Base-by-base conservation (phyloP, 2,329 filamentous ascomycete genomes). In the Colletotrichum gloeosporioides region DNA sequence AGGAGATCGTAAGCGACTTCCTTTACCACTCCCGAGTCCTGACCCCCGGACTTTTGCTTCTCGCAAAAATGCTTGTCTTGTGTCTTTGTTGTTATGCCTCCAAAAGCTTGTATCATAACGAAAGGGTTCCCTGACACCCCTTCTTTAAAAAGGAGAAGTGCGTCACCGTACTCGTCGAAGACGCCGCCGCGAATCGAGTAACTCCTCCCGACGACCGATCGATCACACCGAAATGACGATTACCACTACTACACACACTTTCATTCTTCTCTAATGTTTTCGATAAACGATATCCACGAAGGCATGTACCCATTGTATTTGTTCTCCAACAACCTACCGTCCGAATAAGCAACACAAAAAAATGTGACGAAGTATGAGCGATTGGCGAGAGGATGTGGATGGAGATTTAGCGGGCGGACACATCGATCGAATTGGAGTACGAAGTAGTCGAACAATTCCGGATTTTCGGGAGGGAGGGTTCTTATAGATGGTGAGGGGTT, bases 1-100 rank as follows among this genome's bases (percentile, higher is more conserved):
- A 91, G 96, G 83, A 90, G 93, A 88, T 95, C 94, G 93, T 96
- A 87, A 89, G 94, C 91, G 22, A 65, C 16, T 59, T 49, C 31
- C 55, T 29, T 25, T 9, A 29, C 29, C 63, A 13, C 3, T 6
- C 61, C 3, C 8, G 18, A 15, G 32, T 57, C 12, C 27, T 34
- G 12, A 63, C 18, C 22, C 31, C 44, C 10, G n/a, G 10, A 22
- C 31, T 62, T 22, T 15, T 22, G 7, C 16, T 32, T 6, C 10
- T 0, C 12, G 15, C 59, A 2, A 13, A 61, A 32, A 25, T 10
- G 10, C 29, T 61, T 16, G 25, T 72, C 59, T 36, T 49, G 67
- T 67, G 31, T 57, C 53, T 57, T 36, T 36, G 22, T 16, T 63
- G 13, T 61, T 62, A n/a, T 68, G 16, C 39, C 18, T 6, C 18